phyloP scores from a whole-genome alignment of 2,329 filamentous ascomycete genomes.

The Dactylellina cionopaga region DNA sequence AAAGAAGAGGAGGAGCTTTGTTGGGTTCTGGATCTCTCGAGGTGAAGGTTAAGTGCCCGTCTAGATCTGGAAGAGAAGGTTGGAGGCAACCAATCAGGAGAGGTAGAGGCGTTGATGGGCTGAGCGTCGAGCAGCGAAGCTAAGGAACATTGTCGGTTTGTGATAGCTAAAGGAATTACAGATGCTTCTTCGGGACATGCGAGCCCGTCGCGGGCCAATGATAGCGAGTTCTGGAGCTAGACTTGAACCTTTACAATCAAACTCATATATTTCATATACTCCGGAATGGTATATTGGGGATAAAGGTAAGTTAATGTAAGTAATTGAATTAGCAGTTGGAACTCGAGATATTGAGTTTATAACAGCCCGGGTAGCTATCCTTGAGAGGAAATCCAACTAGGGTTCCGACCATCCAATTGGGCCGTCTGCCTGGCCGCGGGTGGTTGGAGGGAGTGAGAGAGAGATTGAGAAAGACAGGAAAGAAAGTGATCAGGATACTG shows the following conservation, averaged over 20 bases:
- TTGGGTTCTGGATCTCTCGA: constrained; percentile 8
- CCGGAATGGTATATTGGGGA: too few relatives aligned
- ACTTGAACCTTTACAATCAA: not conserved
- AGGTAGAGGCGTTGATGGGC: constrained; percentile 11
- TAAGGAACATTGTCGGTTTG: constrained; percentile 49
- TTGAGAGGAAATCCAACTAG: not conserved
- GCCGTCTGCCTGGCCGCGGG: not conserved
- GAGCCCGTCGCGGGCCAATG: constrained; percentile 34
- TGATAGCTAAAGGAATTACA: constrained; percentile 40
- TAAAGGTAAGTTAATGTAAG: too few relatives aligned
- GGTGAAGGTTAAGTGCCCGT: too few relatives aligned
- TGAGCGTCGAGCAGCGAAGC: constrained; percentile 23
- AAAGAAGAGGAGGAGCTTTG: too few relatives aligned
- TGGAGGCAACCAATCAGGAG: not conserved
- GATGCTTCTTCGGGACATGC: constrained; percentile 48
- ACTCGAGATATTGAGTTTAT: too few relatives aligned
- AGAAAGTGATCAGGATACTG: too few relatives aligned
- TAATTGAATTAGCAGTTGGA: too few relatives aligned
- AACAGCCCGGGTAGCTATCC: not conserved
- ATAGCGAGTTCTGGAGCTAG: constrained; percentile 9
- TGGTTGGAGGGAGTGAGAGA: constrained; percentile 8
- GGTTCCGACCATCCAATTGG: constrained; percentile 8
- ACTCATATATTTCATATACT: not conserved
- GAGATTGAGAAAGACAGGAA: constrained; percentile 1
- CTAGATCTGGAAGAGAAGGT: constrained; percentile 27